Percentiles rank a stretch among this genome's conserved stretches.
phyloP scores from a whole-genome alignment of 2,329 filamentous ascomycete species.

The Scytalidium lignicola region DNA sequence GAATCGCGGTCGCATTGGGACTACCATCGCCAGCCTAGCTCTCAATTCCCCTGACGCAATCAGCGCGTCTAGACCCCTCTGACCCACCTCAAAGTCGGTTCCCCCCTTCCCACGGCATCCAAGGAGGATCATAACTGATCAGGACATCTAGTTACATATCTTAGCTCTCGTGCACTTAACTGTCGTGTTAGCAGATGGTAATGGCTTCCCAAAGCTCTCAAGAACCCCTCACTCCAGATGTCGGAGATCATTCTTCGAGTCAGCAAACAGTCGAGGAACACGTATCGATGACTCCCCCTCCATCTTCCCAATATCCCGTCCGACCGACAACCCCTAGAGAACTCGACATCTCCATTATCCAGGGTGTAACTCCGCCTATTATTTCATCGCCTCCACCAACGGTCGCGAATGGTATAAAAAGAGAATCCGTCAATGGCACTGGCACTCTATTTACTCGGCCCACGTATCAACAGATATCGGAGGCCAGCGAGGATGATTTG shows the following conservation, averaged over 20 bases:
- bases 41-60: neutral
- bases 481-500: slow-evolving; percentile 51
- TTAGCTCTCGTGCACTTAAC: neutral
- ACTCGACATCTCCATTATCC: neutral
- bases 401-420: slow-evolving; percentile 16
- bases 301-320: slow-evolving; percentile 50
- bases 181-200: neutral
- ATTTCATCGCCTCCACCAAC: slow-evolving; percentile 26
- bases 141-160: neutral
- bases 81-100: neutral
- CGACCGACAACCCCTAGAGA: neutral
- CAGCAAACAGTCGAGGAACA: neutral
- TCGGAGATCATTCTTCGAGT: neutral
- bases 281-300: slow-evolving; percentile 54
- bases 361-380: slow-evolving; percentile 6
- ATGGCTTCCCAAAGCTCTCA: slow-evolving; percentile 22
- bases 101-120: neutral
- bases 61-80: neutral
- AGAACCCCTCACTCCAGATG: neutral
- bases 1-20: neutral
- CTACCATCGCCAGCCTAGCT: neutral
- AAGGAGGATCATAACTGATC: neutral
- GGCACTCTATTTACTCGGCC: slow-evolving; percentile 27
- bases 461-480: slow-evolving; percentile 43
- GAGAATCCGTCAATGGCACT: slow-evolving; percentile 6